Evolutionary conservation across 2,329 filamentous ascomycete genomes (phyloP).

Genomic region (Neocatenulostroma microsporum): DNA sequence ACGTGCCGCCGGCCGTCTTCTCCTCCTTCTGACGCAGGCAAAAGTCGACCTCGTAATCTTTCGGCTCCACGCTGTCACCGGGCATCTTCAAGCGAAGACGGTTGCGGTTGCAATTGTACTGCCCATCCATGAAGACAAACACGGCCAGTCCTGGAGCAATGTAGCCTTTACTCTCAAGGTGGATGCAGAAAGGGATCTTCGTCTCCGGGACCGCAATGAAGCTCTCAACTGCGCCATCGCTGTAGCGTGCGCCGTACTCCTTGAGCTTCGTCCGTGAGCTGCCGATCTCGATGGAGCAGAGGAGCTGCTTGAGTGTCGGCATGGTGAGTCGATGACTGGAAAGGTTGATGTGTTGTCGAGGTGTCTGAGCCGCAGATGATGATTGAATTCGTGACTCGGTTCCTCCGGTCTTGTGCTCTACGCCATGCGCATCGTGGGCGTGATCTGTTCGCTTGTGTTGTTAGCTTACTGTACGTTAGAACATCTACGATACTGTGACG

Average conservation of each 20-base stretch:
- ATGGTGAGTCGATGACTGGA: slow-evolving; percentile 37
- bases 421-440: too few relatives aligned
- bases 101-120: slow-evolving; percentile 52
- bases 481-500: too few relatives aligned
- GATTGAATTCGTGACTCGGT: too few relatives aligned
- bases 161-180: slow-evolving; percentile 42
- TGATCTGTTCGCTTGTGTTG: too few relatives aligned
- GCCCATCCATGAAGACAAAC: slow-evolving; percentile 51
- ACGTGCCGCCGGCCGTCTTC: slow-evolving; percentile 36
- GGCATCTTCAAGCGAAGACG: slow-evolving; percentile 35
- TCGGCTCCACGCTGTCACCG: slow-evolving; percentile 17
- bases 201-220: slow-evolving; percentile 44
- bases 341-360: too few relatives aligned
- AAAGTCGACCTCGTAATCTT: slow-evolving; percentile 40
- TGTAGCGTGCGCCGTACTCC: slow-evolving; percentile 45
- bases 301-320: slow-evolving; percentile 48
- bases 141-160: slow-evolving; percentile 48
- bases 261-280: slow-evolving; percentile 36
- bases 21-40: slow-evolving; percentile 49
- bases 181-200: slow-evolving; percentile 42
- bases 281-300: slow-evolving; percentile 45
- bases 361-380: too few relatives aligned
- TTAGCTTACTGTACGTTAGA: too few relatives aligned
- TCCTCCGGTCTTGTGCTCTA: too few relatives aligned
- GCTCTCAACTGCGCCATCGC: slow-evolving; percentile 45